phyloP scores from a whole-genome alignment of 1,139 yeast genomes.

The Meyerozyma athensensis region DNA sequence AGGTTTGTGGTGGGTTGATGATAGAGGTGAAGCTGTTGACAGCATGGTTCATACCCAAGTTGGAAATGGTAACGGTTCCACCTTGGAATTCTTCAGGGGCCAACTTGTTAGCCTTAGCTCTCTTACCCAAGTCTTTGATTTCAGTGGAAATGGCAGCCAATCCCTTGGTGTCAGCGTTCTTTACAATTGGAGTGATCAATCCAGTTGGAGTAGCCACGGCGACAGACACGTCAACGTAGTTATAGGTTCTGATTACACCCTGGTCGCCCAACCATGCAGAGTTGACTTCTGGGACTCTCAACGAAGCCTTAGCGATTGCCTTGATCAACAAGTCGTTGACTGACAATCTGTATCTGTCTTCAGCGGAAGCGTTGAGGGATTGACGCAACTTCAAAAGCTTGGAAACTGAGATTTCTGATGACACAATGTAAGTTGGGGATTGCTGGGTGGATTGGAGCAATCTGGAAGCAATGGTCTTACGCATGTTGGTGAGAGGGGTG shows the following conservation, averaged over 20 bases:
- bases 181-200: conserved; percentile 91
- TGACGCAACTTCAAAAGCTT: conserved; percentile 90
- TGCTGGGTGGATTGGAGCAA: conserved; percentile 78
- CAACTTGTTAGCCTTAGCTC: conserved; percentile 92
- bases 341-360: conserved; percentile 86
- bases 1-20: conserved; percentile 95
- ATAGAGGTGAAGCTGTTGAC: conserved; percentile 91
- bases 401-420: conserved; percentile 79
- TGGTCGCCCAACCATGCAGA: conserved; percentile 88
- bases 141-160: conserved; percentile 73
- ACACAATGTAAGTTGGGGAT: conserved; percentile 89
- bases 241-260: conserved; percentile 88
- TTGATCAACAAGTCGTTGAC: conserved; percentile 92
- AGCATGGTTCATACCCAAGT: conserved; percentile 97
- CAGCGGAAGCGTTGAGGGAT: conserved; percentile 78
- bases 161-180: conserved; percentile 83
- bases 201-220: conserved; percentile 99
- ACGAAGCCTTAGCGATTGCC: conserved; percentile 87
- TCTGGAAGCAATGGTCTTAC: conserved; percentile 90
- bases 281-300: conserved; percentile 90
- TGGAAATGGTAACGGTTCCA: conserved; percentile 96
- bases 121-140: conserved; percentile 90
- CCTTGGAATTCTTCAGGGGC: conserved; percentile 97
- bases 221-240: conserved; percentile 91
- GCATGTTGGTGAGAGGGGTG: conserved; percentile 84